Percentiles rank a stretch among this genome's conserved stretches.
Evolutionary conservation across 2,329 filamentous ascomycete genomes (phyloP).

Genomic region (Aurifilum marmelostoma): DNA sequence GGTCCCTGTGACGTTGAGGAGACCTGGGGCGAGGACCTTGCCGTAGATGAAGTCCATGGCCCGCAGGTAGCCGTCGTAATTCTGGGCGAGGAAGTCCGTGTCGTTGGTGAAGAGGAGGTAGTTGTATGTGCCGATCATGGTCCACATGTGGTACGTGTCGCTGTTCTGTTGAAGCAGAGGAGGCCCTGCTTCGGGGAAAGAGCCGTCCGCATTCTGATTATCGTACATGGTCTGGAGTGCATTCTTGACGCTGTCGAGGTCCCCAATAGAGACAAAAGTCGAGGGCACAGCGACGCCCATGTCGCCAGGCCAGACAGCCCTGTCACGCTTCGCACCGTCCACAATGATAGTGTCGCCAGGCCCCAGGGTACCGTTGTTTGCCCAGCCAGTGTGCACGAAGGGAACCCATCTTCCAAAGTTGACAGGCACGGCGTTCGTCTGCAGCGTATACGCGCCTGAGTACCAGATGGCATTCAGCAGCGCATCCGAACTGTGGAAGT

Average conservation of each 20-base stretch:
- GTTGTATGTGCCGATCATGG: slow-evolving; percentile 59
- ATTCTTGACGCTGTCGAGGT: slow-evolving; percentile 51
- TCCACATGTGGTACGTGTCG: slow-evolving; percentile 43
- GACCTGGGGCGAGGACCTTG: slow-evolving; percentile 38
- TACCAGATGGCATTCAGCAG: slow-evolving; percentile 59
- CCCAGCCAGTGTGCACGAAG: slow-evolving; percentile 46
- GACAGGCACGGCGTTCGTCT: slow-evolving; percentile 41
- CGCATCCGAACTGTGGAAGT: slow-evolving; percentile 53
- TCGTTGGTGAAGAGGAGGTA: slow-evolving; percentile 58
- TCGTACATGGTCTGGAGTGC: slow-evolving; percentile 48
- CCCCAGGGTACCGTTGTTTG: slow-evolving; percentile 40
- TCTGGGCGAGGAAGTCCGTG: slow-evolving; percentile 38
- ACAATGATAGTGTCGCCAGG: slow-evolving; percentile 40
- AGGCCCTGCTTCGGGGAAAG: slow-evolving; percentile 53
- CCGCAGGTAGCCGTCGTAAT: slow-evolving; percentile 39
- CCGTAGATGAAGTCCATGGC: slow-evolving; percentile 37
- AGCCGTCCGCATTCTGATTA: slow-evolving; percentile 44
- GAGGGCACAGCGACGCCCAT: slow-evolving; percentile 57
- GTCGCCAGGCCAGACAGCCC: slow-evolving; percentile 61
- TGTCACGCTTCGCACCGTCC: slow-evolving; percentile 60
- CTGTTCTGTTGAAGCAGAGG: slow-evolving; percentile 44
- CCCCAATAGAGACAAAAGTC: slow-evolving; percentile 53
- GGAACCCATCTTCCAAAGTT: slow-evolving; percentile 38
- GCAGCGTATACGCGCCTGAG: slow-evolving; percentile 50
- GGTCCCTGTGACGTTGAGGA: slow-evolving; percentile 53